These are phyloP conservation scores for Orbilia brochopaga DNA, from an alignment of 2,329 filamentous ascomycete species.

Conservation along the genomic window DNA sequence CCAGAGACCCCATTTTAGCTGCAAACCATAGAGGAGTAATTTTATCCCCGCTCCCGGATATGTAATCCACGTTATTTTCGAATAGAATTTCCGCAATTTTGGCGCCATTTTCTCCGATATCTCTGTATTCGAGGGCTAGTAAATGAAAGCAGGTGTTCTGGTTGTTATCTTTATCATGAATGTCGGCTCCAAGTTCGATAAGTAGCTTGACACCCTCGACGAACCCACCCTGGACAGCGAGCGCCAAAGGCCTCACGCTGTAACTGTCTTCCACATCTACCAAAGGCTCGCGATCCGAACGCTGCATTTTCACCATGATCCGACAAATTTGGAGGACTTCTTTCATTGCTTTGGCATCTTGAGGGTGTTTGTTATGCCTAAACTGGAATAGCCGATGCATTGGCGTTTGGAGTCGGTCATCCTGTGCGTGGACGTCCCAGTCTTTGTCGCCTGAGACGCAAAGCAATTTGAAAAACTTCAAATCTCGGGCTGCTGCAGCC, in stretches of 20 bases:
- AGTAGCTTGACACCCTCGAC: conserved; percentile 16
- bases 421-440: conserved; percentile 15
- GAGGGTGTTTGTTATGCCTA: not conserved
- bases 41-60: not conserved
- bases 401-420: not conserved
- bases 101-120: not conserved
- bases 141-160: conserved; percentile 15
- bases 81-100: conserved; percentile 15
- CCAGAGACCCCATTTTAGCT: not conserved
- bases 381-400: conserved; percentile 21
- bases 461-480: conserved; percentile 29
- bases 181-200: conserved; percentile 14
- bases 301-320: conserved; percentile 27
- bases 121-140: not conserved
- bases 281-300: not conserved
- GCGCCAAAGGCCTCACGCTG: conserved; percentile 11
- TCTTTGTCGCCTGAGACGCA: conserved; percentile 8
- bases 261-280: conserved; percentile 11
- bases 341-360: not conserved
- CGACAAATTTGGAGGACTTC: conserved; percentile 12
- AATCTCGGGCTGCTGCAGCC: conserved; percentile 10
- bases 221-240: conserved; percentile 21
- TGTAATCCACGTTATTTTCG: conserved; percentile 16
- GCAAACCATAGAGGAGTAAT: conserved; percentile 3
- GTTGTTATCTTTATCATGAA: conserved; percentile 16